Base-by-base conservation (phyloP, 139 green algal genomes). In the Zygnema cylindricum region DNA sequence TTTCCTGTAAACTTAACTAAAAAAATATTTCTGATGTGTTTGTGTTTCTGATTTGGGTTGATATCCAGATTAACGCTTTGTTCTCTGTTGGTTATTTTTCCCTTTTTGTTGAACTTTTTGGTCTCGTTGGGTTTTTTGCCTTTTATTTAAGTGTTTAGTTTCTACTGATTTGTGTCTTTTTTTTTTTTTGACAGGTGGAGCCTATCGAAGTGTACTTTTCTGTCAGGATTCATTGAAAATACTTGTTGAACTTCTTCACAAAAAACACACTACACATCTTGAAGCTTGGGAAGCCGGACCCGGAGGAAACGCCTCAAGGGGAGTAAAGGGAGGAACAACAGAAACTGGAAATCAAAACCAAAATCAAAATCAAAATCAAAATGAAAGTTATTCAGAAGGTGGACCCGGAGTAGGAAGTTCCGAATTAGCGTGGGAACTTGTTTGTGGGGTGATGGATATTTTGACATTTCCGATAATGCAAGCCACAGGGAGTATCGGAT, bases 181-280 rank as follows among this genome's bases (percentile, higher is more conserved):
- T 63, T 63, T 63, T 16, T 16, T 63, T 7, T 63, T 63, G 7
- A 63, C 49, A 88, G 83, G 33, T 57, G 85, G 85, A 32, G 85
- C 33, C 25, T 89, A 85, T 69, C 23, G 32, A 2, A 40, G 42
- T n/a, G 85, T 73, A 22, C 38, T 86, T 1, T 55, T 89, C 0
- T 32, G 21, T 30, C 0, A 71, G 2, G 81, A 85, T n/a, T 11
- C 63, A 23, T 23, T 91, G 23, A 38, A 33, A 22, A 32, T 41
- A 36, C 55, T 91, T 0, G 23, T 88, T 22, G 84, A 91, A 23
- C 86, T 91, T n/a, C 86, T 91, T 32, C 35, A 39, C 40, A 33
- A 40, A n/a, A 32, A 33, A 36, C 86, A 91, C 86, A 38, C 87
- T n/a, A 25, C 63, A 43, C 86, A 91, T 69, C 25, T 91, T 35